Evolutionary conservation across 495 filamentous ascomycete genomes (phyloP).

Genomic region (Aspergillus steynii): DNA sequence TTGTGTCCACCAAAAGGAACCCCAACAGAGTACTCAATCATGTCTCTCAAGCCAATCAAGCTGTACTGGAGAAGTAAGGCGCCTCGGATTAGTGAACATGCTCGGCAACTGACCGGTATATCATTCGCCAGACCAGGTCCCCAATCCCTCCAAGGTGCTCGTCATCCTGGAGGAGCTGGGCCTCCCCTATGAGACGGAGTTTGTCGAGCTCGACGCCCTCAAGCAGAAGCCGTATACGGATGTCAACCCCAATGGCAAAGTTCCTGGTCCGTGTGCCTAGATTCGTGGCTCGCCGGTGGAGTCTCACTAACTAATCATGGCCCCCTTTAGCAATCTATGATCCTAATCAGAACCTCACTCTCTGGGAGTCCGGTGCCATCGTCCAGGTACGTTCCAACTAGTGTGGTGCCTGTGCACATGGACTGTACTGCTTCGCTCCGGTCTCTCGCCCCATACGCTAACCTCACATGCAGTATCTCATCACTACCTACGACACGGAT

Average conservation of each 20-base stretch:
- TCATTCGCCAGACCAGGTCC: conserved; percentile 12
- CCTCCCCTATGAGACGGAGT: conserved; percentile 47
- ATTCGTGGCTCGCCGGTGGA: no score
- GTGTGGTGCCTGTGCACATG: no score
- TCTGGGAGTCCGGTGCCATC: conserved; percentile 69
- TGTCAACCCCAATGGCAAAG: conserved; percentile 66
- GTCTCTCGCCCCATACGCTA: no score
- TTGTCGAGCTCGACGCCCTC: conserved; percentile 42
- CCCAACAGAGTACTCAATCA: no score
- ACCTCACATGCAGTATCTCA: conserved; percentile 46
- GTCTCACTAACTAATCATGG: no score
- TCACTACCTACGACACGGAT: conserved; percentile 59
- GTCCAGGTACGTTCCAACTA: conserved; percentile 20
- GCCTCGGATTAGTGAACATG: no score
- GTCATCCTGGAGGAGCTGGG: conserved; percentile 59
- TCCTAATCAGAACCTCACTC: conserved; percentile 55
- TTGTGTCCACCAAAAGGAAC: no score
- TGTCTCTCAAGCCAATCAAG: no score
- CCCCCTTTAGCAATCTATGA: conserved; percentile 46
- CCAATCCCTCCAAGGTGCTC: conserved; percentile 59
- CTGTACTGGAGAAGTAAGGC: no score
- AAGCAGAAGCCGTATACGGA: conserved; percentile 50
- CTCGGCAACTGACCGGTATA: no score
- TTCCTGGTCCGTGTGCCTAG: conserved; percentile 13
- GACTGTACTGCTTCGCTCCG: no score